A percentile compares a stretch with the other conserved stretches of the same genome.
Evolutionary conservation across 257 asterid species (phyloP).

Genomic region (Jacaranda mimosifolia): DNA sequence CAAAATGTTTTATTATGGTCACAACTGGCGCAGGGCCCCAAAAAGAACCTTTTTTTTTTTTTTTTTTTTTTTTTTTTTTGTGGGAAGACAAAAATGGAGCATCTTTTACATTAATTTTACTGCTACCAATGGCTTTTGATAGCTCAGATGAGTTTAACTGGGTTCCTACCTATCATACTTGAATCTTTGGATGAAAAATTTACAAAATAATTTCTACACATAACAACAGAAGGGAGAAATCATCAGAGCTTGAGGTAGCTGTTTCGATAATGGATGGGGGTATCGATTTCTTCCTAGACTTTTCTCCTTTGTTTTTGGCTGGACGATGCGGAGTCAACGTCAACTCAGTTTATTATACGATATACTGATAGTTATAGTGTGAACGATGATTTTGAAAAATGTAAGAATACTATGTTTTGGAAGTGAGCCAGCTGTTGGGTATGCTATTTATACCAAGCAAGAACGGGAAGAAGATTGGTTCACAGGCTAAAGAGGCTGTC

Average conservation of each 20-base stretch:
- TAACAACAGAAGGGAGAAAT: too few species aligned
- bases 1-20: too few species aligned
- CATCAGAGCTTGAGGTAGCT: background rate
- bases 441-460: conserved; percentile 5
- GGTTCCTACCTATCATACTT: too few species aligned
- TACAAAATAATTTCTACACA: too few species aligned
- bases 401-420: background rate
- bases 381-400: background rate
- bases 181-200: too few species aligned
- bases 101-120: too few species aligned
- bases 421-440: background rate
- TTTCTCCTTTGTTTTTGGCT: background rate
- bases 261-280: background rate
- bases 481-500: background rate
- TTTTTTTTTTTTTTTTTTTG: too few species aligned
- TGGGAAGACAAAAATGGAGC: too few species aligned
- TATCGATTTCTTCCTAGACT: background rate
- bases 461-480: background rate
- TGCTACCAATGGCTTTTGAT: too few species aligned
- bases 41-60: too few species aligned
- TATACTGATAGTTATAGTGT: background rate
- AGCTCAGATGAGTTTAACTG: too few species aligned
- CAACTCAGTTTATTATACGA: background rate
- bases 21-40: too few species aligned
- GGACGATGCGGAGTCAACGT: background rate